A percentile compares a stretch with the other conserved stretches of the same genome.
phyloP scores from a whole-genome alignment of 2,329 filamentous ascomycete genomes.

The Monosporascus sp. region DNA sequence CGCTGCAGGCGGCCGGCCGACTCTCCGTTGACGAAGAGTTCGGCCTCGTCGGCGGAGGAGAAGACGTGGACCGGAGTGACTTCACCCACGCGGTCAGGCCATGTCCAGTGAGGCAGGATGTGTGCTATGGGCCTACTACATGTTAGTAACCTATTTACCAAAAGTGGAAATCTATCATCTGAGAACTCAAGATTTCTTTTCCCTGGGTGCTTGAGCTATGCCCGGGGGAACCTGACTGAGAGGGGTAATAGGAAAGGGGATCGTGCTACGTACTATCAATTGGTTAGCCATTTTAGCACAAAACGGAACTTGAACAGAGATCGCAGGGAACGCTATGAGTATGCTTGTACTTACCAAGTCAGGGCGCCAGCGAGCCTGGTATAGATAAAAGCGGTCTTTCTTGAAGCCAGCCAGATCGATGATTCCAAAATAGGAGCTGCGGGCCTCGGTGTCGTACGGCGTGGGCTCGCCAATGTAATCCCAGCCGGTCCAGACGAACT shows the following conservation, averaged over 20 bases:
- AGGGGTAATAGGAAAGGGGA: not conserved
- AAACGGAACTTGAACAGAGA: no score
- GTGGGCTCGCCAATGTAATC: slow-evolving; percentile 48
- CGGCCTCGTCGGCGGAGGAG: slow-evolving; percentile 46
- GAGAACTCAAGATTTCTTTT: not conserved
- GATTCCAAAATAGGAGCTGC: slow-evolving; percentile 52
- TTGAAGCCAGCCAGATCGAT: slow-evolving; percentile 53
- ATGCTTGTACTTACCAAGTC: slow-evolving; percentile 24
- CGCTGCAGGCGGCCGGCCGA: slow-evolving; percentile 37
- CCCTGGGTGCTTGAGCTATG: not conserved
- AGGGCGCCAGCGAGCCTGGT: slow-evolving; percentile 49
- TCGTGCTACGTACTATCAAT: not conserved
- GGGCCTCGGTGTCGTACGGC: slow-evolving; percentile 38
- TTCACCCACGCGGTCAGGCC: slow-evolving; percentile 41
- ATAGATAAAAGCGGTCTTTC: slow-evolving; percentile 52
- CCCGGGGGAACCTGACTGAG: not conserved
- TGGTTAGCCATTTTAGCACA: no score
- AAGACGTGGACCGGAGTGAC: slow-evolving; percentile 52
- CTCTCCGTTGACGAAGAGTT: slow-evolving; percentile 48
- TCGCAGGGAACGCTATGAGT: not conserved
- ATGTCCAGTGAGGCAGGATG: slow-evolving; percentile 53
- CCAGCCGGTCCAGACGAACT: slow-evolving; percentile 48
- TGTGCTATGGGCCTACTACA: slow-evolving; percentile 36
- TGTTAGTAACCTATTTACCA: not conserved
- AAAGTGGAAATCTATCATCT: not conserved